Evolutionary conservation across 257 asterid species (phyloP), one percentile per base, ranked within the genome.

Genomic region (Solanum okadae): DNA sequence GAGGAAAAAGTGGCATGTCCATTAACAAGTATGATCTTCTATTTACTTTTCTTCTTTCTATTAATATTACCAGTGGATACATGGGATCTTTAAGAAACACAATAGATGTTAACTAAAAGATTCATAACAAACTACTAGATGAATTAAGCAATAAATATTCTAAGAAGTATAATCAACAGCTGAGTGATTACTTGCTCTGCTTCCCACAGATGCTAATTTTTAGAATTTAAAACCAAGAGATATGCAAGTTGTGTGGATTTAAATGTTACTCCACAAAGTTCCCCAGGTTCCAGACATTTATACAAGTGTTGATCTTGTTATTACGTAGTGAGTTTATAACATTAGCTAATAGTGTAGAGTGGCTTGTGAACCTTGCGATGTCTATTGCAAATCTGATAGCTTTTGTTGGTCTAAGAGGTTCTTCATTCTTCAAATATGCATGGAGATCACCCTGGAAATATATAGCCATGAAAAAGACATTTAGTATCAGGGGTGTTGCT

Each of bases 301-400:
- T 29, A 82, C 12, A 75, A 75, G 25, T 3, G 25, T 46, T 14
- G 68, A 29, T 11, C 22, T 29, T 31, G 70, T 31, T 27, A 31
- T 79, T 82, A 29, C 20, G 7, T 31, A 82, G 22, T 31, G 70
- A 49, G 86, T 20, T 82, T 27, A 81, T 81, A 20, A 31, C 87
- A 81, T 70, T 73, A 59, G 87, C 38, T 25, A 3, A 42, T n/a
- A 82, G 72, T 20, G 42, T 11, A 83, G 88, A 79, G 76, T 77
- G 86, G 10, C 77, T 81, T 6, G 46, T 27, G 83, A 78, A 97
- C 99, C 99, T 97, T 87, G 98, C 98, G 91, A 97, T 95, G 89
- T 97, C 99, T 95, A 97, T 90, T 11, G 99, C 99, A 89, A 94
- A 93, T 94, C 95, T 93, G 92, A 97, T 94, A 89, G 98, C 99